phyloP scores from a whole-genome alignment of 495 filamentous ascomycete genomes.

The Recurvomyces mirabilis region DNA sequence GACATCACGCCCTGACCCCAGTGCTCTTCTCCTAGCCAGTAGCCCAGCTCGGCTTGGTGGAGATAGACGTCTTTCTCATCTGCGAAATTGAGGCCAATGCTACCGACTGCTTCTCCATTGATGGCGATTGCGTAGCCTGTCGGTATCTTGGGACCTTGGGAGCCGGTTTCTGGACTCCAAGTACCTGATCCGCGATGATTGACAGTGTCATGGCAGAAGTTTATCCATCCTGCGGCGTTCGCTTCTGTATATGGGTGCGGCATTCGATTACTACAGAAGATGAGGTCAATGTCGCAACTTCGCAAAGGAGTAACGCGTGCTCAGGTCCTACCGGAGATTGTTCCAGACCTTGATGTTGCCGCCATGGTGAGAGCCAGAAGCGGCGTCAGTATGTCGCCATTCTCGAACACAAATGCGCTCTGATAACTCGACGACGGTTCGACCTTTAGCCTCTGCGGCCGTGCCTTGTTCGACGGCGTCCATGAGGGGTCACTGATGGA shows the following conservation, averaged over 20 bases:
- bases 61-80: constrained; percentile 21
- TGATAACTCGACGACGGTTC: constrained; percentile 4
- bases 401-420: constrained; percentile 20
- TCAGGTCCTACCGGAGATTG: too few species aligned
- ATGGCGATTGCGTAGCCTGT: constrained; percentile 20
- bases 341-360: constrained; percentile 22
- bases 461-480: too few species aligned
- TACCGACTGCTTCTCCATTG: constrained; percentile 21
- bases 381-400: constrained; percentile 21
- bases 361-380: constrained; percentile 13
- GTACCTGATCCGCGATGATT: constrained; percentile 4
- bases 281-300: too few species aligned
- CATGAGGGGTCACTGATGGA: too few species aligned
- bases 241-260: constrained; percentile 26
- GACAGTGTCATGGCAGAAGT: constrained; percentile 1
- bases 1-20: constrained; percentile 24
- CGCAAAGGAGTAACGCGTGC: too few species aligned
- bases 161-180: constrained; percentile 7
- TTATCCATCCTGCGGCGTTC: constrained; percentile 24
- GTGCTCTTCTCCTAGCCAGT: constrained; percentile 28
- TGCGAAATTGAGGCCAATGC: constrained; percentile 24
- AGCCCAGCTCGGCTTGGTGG: constrained; percentile 26
- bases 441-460: background rate
- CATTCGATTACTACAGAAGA: constrained; percentile 26
- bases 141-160: constrained; percentile 2